A percentile compares a stretch with the other conserved stretches of the same genome.
Conservation (phyloP, 805 yeast genomes). For the Metschnikowia sp. region DNA sequence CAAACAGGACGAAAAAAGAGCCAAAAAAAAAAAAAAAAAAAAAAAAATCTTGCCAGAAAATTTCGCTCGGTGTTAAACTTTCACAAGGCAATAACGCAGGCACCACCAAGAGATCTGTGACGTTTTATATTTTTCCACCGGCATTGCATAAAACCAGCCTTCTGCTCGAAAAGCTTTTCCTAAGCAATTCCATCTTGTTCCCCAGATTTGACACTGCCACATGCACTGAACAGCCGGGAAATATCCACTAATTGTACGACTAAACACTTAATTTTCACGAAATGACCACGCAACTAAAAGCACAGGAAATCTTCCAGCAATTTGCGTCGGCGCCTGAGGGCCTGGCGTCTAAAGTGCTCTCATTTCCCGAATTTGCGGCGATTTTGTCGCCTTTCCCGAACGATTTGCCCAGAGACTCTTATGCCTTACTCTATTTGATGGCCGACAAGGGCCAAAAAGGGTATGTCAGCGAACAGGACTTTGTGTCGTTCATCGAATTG, state of each 20-base stretch:
- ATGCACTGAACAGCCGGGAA: background rate
- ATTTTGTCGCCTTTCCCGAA: slow-evolving; percentile 40
- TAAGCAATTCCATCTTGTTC: background rate
- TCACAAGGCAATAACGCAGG: background rate
- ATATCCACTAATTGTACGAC: too few species aligned
- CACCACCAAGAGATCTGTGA: too few species aligned
- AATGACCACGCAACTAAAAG: slow-evolving; percentile 19
- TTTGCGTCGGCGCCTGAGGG: slow-evolving; percentile 29
- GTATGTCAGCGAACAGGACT: slow-evolving; percentile 62
- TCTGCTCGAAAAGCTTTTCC: background rate
- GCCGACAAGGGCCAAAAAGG: slow-evolving; percentile 77
- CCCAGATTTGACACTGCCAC: slow-evolving; percentile 3
- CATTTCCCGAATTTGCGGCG: slow-evolving; percentile 35
- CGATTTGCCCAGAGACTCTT: slow-evolving; percentile 37
- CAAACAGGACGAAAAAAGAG: slow-evolving; percentile 2
- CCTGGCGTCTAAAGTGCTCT: slow-evolving; percentile 23
- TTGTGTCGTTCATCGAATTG: slow-evolving; percentile 64
- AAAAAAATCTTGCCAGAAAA: slow-evolving; percentile 2
- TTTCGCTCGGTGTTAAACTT: slow-evolving; percentile 6
- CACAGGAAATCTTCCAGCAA: slow-evolving; percentile 35
- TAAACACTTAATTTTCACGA: background rate
- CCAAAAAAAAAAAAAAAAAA: background rate
- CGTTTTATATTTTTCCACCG: background rate
- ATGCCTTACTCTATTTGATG: slow-evolving; percentile 64
- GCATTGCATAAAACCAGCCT: background rate